Base-by-base conservation (phyloP, 2,329 filamentous ascomycete genomes). In the Cryoendolithus antarcticus region DNA sequence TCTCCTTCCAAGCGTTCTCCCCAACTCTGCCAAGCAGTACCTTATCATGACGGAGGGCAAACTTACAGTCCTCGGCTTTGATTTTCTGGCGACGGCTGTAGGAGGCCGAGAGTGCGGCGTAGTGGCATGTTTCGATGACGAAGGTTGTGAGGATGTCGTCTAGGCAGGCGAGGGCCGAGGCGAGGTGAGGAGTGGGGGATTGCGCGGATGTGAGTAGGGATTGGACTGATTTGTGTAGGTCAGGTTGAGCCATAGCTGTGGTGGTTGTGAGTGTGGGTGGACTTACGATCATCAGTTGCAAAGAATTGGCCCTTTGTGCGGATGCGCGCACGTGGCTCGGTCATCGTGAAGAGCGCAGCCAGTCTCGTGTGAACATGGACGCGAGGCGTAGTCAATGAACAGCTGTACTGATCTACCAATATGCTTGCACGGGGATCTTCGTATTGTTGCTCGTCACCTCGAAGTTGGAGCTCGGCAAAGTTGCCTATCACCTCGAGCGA, bases 71-170 rank as follows among this genome's bases (percentile, higher is more conserved):
- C 55, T 95, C 89, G 54, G 93, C 84, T 62, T 98, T 98, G 64
- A 98, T 86, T 65, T 98, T 98, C 54, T 93, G 85, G 2, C 91
- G 82, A 1, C 86, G 82, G 2, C 83, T 79, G 62, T 93, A 85
- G 59, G 84, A 79, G 1, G 91, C 91, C 38, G 81, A 80, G 33
- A 84, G 77, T 4, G 86, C 85, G 4, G 91, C 89, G 57, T 86
- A 81, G 66, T 93, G 91, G 63, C 84, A 89, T 39, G 91, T 80
- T 60, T 91, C 86, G 58, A 93, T 86, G 59, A 96, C 85, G 69
- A 93, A 95, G 67, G 96, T 91, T 46, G 88, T 94, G 44, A 94
- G 77, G 52, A 96, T 89, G 65, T 95, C 88, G 68, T 96, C 91
- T 37, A 96, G 80, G 37, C 89, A 75, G 44, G 82, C 79, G 43